Evolutionary conservation across 371 early-diverging fungal species (phyloP), one percentile per base, ranked within the genome.

Genomic region (Nematocida parisii): DNA sequence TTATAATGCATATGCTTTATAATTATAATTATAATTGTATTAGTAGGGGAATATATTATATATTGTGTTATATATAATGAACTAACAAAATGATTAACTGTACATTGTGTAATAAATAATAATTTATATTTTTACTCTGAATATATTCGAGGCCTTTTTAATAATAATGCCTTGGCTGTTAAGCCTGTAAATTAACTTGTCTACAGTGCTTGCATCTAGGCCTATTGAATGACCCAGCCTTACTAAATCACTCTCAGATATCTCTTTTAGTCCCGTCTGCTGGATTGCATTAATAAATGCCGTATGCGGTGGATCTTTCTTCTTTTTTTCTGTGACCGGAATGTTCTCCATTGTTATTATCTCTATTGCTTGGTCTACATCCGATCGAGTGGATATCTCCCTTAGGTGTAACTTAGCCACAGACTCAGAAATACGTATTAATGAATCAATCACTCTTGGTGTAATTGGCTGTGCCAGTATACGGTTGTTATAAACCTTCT

Each of bases 371-470:
- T 84, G 85, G 5, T 60, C 24, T 50, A 85, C 85, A 82, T 86
- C 84, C 11, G 72, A 60, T 61, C 66, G 58, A 24, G 80, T 70
- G 9, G 83, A 81, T 50, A 86, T 81, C 13, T 52, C 66, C 67
- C 84, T 66, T 11, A 86, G 73, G 24, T 82, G 70, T 3, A 84
- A 71, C 61, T 86, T 86, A 5, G 87, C 83, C n/a, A 58, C 61
- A 4, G 84, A 82, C 47, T 87, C 87, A 13, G 84, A 46, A 2
- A 87, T 5, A 40, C 85, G 61, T 13, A 84, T 74, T 27, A 87
- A 13, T 4, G 84, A 40, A 58, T 86, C 85, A 42, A 86, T 61
- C 50, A 83, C 58, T 57, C 86, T 73, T 55, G 74, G 81, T 11
- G 84, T 75, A 18, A 66, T 58, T 4, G 64, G 58, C 22, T 77